These are phyloP conservation scores for Stachybotrys elegans DNA, from an alignment of 2,329 filamentous ascomycete genomes.

Conservation along the genomic window DNA sequence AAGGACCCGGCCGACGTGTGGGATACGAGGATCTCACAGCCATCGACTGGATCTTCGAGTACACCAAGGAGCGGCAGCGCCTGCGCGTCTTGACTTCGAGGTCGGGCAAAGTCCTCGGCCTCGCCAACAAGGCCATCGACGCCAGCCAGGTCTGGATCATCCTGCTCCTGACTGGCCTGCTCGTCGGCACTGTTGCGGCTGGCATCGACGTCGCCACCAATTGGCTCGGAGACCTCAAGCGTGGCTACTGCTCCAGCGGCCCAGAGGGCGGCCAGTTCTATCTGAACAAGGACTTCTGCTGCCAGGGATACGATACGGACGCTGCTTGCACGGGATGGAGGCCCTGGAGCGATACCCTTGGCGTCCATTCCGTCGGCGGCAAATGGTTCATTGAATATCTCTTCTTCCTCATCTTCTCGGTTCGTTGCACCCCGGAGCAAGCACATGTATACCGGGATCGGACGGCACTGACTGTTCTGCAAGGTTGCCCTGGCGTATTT, in stretches of 20 bases:
- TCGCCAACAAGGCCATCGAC: constrained; percentile 69
- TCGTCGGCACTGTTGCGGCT: constrained; percentile 79
- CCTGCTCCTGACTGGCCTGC: constrained; percentile 76
- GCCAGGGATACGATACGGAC: constrained; percentile 80
- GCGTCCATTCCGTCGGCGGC: constrained; percentile 59
- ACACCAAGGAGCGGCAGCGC: constrained; percentile 90
- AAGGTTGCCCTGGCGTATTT: constrained; percentile 72
- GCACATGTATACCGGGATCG: too few species aligned
- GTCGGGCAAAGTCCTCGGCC: constrained; percentile 66
- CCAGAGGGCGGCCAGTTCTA: constrained; percentile 83
- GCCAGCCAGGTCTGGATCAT: constrained; percentile 90
- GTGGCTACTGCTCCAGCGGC: constrained; percentile 74
- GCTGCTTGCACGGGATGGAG: constrained; percentile 84
- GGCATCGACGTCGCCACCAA: constrained; percentile 85
- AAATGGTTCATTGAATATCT: constrained; percentile 82
- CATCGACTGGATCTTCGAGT: constrained; percentile 99
- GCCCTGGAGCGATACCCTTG: constrained; percentile 73
- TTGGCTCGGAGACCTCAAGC: constrained; percentile 91
- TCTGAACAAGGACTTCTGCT: constrained; percentile 87
- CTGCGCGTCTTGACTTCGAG: constrained; percentile 69
- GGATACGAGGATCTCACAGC: constrained; percentile 95
- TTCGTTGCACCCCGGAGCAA: too few species aligned
- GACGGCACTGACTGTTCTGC: constrained; percentile 6
- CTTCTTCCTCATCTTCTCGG: constrained; percentile 80
- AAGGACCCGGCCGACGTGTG: constrained; percentile 82